phyloP scores from a whole-genome alignment of 345 rosid species.

The Populus simonii region DNA sequence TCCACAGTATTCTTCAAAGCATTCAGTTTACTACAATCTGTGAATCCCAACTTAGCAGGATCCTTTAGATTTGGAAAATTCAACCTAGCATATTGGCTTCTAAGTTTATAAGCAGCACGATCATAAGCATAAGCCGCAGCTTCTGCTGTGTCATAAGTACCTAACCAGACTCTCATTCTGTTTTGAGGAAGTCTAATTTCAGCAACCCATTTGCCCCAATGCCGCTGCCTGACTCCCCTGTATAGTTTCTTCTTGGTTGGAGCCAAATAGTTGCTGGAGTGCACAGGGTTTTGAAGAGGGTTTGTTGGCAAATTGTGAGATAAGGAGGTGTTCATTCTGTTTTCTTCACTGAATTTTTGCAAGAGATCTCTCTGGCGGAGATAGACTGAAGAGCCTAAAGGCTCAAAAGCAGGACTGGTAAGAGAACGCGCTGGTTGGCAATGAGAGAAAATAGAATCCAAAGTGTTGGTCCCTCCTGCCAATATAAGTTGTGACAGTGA shows the following conservation, averaged over 20 bases:
- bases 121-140: constrained; percentile 96
- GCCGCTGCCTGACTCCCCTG: constrained; percentile 98
- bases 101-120: constrained; percentile 93
- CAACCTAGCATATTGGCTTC: constrained; percentile 89
- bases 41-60: constrained; percentile 50
- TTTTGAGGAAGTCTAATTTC: constrained; percentile 94
- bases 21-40: constrained; percentile 51
- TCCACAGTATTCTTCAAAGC: constrained; percentile 71
- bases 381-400: constrained; percentile 80
- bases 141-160: constrained; percentile 87
- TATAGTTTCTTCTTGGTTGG: constrained; percentile 71
- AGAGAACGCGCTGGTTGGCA: constrained; percentile 31
- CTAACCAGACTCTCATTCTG: constrained; percentile 93
- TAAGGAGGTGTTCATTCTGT: constrained; percentile 23
- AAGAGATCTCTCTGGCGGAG: constrained; percentile 79
- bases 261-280: constrained; percentile 17
- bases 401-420: constrained; percentile 28
- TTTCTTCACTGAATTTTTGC: constrained; percentile 55
- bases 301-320: constrained; percentile 2
- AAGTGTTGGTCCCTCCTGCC: constrained; percentile 65
- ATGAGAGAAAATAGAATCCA: constrained; percentile 82
- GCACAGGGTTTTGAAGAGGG: constrained; percentile 33
- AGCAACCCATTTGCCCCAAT: constrained; percentile 99
- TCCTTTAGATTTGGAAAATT: constrained; percentile 84
- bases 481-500: constrained; percentile 73